Conservation (phyloP, 2,329 filamentous ascomycete species). For the Colletotrichum sp. region DNA sequence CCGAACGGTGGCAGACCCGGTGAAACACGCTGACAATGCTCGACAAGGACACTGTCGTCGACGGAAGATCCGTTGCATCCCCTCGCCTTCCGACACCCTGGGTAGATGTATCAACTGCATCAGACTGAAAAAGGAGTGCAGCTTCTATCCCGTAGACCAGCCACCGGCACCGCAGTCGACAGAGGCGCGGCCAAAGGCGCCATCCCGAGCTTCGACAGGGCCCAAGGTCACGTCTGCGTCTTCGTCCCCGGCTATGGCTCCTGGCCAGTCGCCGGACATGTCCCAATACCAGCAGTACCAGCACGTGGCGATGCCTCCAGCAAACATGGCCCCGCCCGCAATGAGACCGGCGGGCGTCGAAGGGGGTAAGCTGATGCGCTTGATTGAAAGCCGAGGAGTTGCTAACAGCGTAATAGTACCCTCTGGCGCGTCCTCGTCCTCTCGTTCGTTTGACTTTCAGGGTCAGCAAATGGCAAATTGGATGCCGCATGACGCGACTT, state of each 20-base stretch:
- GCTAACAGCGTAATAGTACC: slow-evolving; percentile 37
- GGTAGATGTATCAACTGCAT: slow-evolving; percentile 92
- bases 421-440: slow-evolving; percentile 33
- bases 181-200: slow-evolving; percentile 48
- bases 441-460: slow-evolving; percentile 41
- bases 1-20: background rate
- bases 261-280: slow-evolving; percentile 46
- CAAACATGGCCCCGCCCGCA: slow-evolving; percentile 49
- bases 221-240: slow-evolving; percentile 49
- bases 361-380: slow-evolving; percentile 41
- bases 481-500: slow-evolving; percentile 47
- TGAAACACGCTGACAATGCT: background rate
- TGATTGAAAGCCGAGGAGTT: background rate
- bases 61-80: slow-evolving; percentile 91
- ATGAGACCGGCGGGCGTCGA: slow-evolving; percentile 44
- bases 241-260: slow-evolving; percentile 52
- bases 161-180: slow-evolving; percentile 51
- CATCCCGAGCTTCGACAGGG: slow-evolving; percentile 41
- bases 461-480: slow-evolving; percentile 46
- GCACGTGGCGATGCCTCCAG: slow-evolving; percentile 47
- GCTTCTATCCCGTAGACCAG: slow-evolving; percentile 89
- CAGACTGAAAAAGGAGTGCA: slow-evolving; percentile 91
- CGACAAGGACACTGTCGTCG: slow-evolving; percentile 83
- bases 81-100: slow-evolving; percentile 73
- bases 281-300: slow-evolving; percentile 45